Evolutionary conservation across 306 rosid genomes (phyloP), one percentile per base, ranked within the genome.

Genomic region (Medicago truncatula): DNA sequence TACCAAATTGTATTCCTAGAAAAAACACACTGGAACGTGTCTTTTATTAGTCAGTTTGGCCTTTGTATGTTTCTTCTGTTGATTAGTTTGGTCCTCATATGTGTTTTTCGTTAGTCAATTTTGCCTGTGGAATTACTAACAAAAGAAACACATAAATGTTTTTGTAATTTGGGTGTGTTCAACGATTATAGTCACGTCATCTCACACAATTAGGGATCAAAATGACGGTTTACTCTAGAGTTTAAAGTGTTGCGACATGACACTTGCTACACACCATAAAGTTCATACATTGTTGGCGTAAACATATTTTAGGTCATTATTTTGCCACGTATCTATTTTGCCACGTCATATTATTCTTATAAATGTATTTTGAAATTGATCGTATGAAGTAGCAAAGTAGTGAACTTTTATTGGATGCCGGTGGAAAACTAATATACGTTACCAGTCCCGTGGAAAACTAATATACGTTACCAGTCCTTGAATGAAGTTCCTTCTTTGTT

Each of bases 401-500:
- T 59, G 40, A 23, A 6, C 13, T 13, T 28, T 59, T 25, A 59
- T 59, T 59, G 65, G 40, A 59, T 25, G 65, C 7, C 17, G 16
- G 17, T 2, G 65, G 14, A 59, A 59, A 28, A 25, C 38, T 23
- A 58, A 23, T 23, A 12, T 23, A 58, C 2, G 14, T 12, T 2
- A 4, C 7, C 21, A 12, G 53, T 14, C 13, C n/a, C n/a, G 17
- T 2, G 65, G 14, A 59, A 59, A 28, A 25, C 38, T 23, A 58
- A 23, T 23, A 12, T 23, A 58, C 2, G 14, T 12, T 2, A 4
- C 7, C 21, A 12, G 53, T 14, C 9, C 21, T 50, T 78, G 25
- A 70, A 38, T 17, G 10, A 28, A 1, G 61, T 15, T 59, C 47
- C 71, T 38, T 46, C 47, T 63, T 43, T 20, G 61, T 56, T 76